Conservation (phyloP, 768 basidiomycete species). For the Rhizopogon roseolus region DNA sequence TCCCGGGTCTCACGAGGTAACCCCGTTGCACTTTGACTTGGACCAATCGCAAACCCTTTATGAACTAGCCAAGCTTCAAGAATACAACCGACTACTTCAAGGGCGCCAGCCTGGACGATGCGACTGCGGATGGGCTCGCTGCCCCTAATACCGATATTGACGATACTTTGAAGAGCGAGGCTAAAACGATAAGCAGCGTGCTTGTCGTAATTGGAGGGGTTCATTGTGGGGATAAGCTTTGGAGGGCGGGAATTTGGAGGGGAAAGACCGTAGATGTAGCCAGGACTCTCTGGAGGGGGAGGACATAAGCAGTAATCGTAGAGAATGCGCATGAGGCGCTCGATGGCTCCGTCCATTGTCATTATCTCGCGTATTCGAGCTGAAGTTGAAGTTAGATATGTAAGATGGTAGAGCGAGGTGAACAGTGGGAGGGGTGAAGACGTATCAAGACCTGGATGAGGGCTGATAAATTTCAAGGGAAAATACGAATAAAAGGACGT, state of each 20-base stretch:
- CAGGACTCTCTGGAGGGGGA: slow-evolving; percentile 75
- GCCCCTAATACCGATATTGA: slow-evolving; percentile 96
- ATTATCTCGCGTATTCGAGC: slow-evolving; percentile 98
- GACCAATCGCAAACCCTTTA: slow-evolving; percentile 83
- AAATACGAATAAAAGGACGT: slow-evolving; percentile 1
- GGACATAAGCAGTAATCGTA: slow-evolving; percentile 85
- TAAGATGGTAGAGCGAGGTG: slow-evolving; percentile 94
- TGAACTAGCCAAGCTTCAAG: slow-evolving; percentile 90
- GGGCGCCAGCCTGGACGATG: slow-evolving; percentile 91
- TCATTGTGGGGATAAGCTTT: slow-evolving; percentile 55
- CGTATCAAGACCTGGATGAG: slow-evolving; percentile 42
- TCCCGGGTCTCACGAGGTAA: slow-evolving; percentile 72
- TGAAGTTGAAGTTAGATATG: slow-evolving; percentile 94
- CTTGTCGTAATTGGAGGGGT: slow-evolving; percentile 70
- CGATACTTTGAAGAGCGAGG: slow-evolving; percentile 93
- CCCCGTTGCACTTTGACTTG: slow-evolving; percentile 72
- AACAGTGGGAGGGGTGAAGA: slow-evolving; percentile 65
- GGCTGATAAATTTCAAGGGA: slow-evolving; percentile 6
- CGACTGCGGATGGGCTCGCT: slow-evolving; percentile 85
- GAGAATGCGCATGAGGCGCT: slow-evolving; percentile 88
- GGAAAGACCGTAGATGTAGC: slow-evolving; percentile 71
- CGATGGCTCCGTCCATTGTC: slow-evolving; percentile 96
- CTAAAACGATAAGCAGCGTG: slow-evolving; percentile 86
- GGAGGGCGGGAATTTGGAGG: slow-evolving; percentile 57
- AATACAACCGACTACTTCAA: slow-evolving; percentile 91